These are phyloP conservation scores for Solanum infundibuliforme DNA, from an alignment of 257 asterid genomes.

Conservation along the genomic window DNA sequence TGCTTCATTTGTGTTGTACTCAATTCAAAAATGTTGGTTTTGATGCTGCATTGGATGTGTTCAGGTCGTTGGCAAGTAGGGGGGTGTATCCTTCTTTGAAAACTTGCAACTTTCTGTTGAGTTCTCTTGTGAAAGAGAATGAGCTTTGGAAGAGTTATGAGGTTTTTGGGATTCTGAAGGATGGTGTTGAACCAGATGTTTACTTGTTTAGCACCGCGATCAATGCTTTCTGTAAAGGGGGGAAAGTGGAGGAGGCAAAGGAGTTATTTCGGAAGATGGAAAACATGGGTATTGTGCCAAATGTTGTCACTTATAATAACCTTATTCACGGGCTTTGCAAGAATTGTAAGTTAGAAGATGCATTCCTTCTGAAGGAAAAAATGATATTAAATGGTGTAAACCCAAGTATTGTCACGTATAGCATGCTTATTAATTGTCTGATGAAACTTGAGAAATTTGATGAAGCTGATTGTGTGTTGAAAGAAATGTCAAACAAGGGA, in stretches of 20 bases:
- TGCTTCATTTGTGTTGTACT: conserved; percentile 59
- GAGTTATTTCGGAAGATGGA: conserved; percentile 54
- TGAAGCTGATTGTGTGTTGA: conserved; percentile 47
- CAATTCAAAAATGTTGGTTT: conserved; percentile 44
- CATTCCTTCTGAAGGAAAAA: conserved; percentile 46
- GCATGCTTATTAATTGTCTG: conserved; percentile 60
- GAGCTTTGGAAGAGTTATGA: conserved; percentile 46
- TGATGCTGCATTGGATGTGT: conserved; percentile 44
- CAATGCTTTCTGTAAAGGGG: conserved; percentile 59
- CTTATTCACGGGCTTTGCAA: conserved; percentile 66
- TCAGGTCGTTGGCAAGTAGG: conserved; percentile 33
- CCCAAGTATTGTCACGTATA: conserved; percentile 56
- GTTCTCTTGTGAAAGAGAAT: conserved; percentile 56
- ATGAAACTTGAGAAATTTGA: conserved; percentile 45
- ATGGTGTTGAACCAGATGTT: conserved; percentile 47
- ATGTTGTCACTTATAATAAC: conserved; percentile 64
- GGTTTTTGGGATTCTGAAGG: conserved; percentile 41
- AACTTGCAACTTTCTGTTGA: conserved; percentile 65
- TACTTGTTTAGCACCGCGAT: conserved; percentile 61
- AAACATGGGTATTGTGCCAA: conserved; percentile 46
- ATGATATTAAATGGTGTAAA: conserved; percentile 53
- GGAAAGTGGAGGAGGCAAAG: conserved; percentile 46
- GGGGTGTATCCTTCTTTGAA: conserved; percentile 64
- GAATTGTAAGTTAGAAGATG: conserved; percentile 41
- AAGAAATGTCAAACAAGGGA: conserved; percentile 57